phyloP scores from a whole-genome alignment of 441 rosid species.

The Aquilaria agallochum region DNA sequence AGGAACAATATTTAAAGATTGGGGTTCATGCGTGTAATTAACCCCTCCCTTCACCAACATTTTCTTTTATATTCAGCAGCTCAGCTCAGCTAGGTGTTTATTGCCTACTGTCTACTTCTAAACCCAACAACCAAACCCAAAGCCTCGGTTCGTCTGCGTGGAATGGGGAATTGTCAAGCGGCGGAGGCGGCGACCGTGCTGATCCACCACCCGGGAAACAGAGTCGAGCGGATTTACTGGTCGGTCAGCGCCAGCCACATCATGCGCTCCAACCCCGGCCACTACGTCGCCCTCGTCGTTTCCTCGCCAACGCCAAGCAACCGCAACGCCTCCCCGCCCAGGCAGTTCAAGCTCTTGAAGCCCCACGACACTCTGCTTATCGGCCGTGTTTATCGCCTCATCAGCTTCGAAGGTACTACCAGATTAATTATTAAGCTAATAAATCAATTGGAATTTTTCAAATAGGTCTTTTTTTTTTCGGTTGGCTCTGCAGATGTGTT shows the following conservation, averaged over 20 bases:
- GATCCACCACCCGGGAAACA: constrained; percentile 77
- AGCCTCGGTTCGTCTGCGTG: background rate
- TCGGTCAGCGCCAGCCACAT: constrained; percentile 67
- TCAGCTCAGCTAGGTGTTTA: too few relatives aligned
- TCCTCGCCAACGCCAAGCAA: constrained; percentile 37
- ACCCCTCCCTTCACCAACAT: too few relatives aligned
- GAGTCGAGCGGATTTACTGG: constrained; percentile 69
- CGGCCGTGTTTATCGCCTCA: constrained; percentile 74
- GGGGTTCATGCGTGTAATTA: too few relatives aligned
- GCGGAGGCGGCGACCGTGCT: constrained; percentile 80
- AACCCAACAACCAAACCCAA: too few relatives aligned
- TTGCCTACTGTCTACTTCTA: too few relatives aligned
- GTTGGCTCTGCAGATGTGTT: constrained; percentile 43
- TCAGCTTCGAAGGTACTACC: constrained; percentile 69
- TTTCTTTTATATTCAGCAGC: too few relatives aligned
- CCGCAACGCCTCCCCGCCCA: constrained; percentile 51
- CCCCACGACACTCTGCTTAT: constrained; percentile 70
- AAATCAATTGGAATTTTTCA: too few relatives aligned
- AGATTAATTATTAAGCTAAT: background rate
- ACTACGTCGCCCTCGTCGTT: constrained; percentile 79
- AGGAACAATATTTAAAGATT: too few relatives aligned
- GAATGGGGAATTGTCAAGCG: constrained; percentile 95
- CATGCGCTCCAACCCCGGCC: constrained; percentile 76
- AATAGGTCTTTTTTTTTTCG: background rate
- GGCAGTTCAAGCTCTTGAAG: constrained; percentile 83